Conservation (phyloP, 2,329 filamentous ascomycete species). For the Tolypocladium endophyticum region DNA sequence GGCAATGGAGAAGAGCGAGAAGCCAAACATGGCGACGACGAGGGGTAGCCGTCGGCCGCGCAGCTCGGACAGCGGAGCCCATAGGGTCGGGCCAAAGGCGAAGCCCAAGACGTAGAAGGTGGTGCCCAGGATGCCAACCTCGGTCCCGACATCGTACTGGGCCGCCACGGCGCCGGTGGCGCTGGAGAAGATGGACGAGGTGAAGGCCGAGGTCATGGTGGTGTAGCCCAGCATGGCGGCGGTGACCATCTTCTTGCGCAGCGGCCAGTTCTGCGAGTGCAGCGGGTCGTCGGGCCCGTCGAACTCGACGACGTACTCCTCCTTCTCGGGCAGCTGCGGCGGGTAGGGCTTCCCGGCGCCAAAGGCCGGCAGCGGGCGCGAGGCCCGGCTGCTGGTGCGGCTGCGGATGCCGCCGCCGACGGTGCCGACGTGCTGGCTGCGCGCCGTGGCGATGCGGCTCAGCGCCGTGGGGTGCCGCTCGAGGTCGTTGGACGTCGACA, state of each 20-base stretch:
- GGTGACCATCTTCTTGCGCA: slow-evolving; percentile 64
- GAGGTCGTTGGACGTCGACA: slow-evolving; percentile 56
- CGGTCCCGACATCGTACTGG: slow-evolving; percentile 48
- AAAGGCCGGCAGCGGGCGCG: slow-evolving; percentile 53
- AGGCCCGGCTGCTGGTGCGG: slow-evolving; percentile 33
- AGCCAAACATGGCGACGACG: slow-evolving; percentile 53
- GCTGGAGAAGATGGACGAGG: slow-evolving; percentile 64
- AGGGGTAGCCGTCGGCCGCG: slow-evolving; percentile 55
- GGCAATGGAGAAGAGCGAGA: slow-evolving; percentile 57
- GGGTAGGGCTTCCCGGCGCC: slow-evolving; percentile 68
- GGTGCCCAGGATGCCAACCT: slow-evolving; percentile 55
- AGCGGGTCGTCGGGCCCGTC: slow-evolving; percentile 73
- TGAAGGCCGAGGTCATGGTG: slow-evolving; percentile 61
- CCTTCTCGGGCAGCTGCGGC: slow-evolving; percentile 55
- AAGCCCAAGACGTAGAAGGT: slow-evolving; percentile 64
- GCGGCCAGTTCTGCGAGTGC: slow-evolving; percentile 80
- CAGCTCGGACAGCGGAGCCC: slow-evolving; percentile 64
- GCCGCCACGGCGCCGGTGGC: slow-evolving; percentile 46
- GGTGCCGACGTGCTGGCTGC: slow-evolving; percentile 60
- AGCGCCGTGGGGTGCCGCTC: slow-evolving; percentile 61
- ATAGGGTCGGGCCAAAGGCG: slow-evolving; percentile 60
- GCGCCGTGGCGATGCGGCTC: slow-evolving; percentile 59
- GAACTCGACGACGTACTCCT: slow-evolving; percentile 78
- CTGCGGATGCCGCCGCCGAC: slow-evolving; percentile 43
- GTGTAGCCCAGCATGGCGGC: slow-evolving; percentile 62